These are phyloP conservation scores for Sisymbrium altissimum DNA, from an alignment of 345 rosid species.

Conservation along the genomic window DNA sequence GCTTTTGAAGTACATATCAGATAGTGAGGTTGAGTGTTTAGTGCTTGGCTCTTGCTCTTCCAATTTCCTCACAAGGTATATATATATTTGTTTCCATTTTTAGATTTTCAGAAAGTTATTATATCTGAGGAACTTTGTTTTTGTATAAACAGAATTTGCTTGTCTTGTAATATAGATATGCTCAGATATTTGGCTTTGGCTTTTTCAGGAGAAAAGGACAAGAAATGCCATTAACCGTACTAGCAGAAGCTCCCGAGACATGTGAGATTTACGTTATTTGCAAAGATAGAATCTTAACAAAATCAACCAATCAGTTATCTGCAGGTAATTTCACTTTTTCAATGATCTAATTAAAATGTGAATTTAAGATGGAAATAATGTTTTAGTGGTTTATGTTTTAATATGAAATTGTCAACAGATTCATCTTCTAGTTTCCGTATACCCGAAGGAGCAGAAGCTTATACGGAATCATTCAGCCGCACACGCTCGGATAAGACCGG, in stretches of 20 bases:
- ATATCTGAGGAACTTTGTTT: not conserved
- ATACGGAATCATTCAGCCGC: slow-evolving; percentile 31
- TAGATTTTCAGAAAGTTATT: not conserved
- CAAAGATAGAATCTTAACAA: slow-evolving; percentile 41
- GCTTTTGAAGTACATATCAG: slow-evolving; percentile 48
- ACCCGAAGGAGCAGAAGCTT: slow-evolving; percentile 31
- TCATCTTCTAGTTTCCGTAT: slow-evolving; percentile 29
- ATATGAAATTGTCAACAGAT: slow-evolving; percentile 10
- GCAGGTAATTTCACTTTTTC: slow-evolving; percentile 31
- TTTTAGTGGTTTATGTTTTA: not conserved
- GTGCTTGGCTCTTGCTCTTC: slow-evolving; percentile 71
- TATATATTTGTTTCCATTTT: not conserved
- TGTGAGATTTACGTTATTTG: slow-evolving; percentile 56
- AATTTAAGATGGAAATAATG: slow-evolving; percentile 6
- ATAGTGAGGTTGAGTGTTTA: slow-evolving; percentile 48
- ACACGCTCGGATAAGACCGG: slow-evolving; percentile 22
- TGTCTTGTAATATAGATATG: not conserved
- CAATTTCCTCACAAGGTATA: slow-evolving; percentile 54
- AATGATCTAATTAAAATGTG: not conserved
- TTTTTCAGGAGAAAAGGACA: slow-evolving; percentile 52
- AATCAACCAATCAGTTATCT: slow-evolving; percentile 39
- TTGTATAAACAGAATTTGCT: too few relatives aligned
- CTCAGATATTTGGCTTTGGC: not conserved
- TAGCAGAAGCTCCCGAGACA: slow-evolving; percentile 46
- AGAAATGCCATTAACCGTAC: slow-evolving; percentile 50